Conservation (phyloP, 768 basidiomycete genomes). For the Xerocomus spinulosus region DNA sequence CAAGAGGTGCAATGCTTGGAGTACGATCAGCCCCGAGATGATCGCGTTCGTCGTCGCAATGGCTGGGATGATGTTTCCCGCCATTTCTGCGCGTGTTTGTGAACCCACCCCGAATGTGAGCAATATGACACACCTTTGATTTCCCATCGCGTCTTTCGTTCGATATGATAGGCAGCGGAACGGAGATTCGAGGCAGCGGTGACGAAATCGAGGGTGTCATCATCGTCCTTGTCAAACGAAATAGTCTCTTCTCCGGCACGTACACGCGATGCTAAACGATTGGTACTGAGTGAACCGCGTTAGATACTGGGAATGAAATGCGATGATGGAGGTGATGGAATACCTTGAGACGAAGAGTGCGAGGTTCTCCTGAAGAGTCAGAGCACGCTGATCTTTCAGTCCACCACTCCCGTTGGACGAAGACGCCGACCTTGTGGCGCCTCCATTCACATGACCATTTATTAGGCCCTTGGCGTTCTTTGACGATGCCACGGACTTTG, state of each 20-base stretch:
- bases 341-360: constrained; percentile 84
- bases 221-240: constrained; percentile 96
- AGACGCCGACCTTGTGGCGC: background rate
- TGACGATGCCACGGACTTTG: constrained; percentile 8
- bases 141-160: constrained; percentile 89
- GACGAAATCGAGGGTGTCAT: constrained; percentile 95
- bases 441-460: constrained; percentile 27
- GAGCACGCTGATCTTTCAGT: constrained; percentile 77
- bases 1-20: constrained; percentile 85
- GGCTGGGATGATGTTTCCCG: constrained; percentile 98
- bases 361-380: constrained; percentile 78
- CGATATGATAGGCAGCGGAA: constrained; percentile 85
- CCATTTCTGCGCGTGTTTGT: constrained; percentile 68
- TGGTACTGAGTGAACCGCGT: constrained; percentile 50
- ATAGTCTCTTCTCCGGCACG: constrained; percentile 65
- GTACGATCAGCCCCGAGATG: constrained; percentile 89
- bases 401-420: constrained; percentile 24
- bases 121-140: constrained; percentile 69
- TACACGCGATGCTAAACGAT: constrained; percentile 67
- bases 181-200: constrained; percentile 92
- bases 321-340: background rate
- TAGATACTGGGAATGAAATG: constrained; percentile 1
- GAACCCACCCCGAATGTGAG: background rate
- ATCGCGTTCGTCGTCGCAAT: constrained; percentile 99
- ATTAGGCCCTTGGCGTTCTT: constrained; percentile 17